Evolutionary conservation across 345 rosid genomes (phyloP), one percentile per base, ranked within the genome.

Genomic region (Geranium rotundifolium): DNA sequence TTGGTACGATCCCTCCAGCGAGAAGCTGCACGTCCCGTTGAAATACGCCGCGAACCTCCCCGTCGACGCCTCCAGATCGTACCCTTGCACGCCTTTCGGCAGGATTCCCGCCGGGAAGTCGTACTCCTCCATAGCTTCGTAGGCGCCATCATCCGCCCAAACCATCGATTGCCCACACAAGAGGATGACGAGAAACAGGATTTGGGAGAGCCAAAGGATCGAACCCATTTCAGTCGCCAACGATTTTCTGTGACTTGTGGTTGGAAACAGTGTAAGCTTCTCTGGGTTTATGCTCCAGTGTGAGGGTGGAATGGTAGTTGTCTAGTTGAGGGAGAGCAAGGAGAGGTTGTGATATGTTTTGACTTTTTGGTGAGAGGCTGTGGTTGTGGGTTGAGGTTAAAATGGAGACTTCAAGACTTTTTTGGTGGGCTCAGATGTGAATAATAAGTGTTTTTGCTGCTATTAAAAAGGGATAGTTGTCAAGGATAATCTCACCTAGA

Each of bases 1-100:
- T 69, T 76, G 82, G 65, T 85, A 85, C 1, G 88, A 83, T 7
- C 91, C 85, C 61, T 85, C 80, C 7, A 85, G 81, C 20, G 85
- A 73, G 73, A 85, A 85, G 49, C 83, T 75, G 67, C 88, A 83
- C 15, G 83, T 63, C 16, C 76, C 75, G 62, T 73, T 81, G 41
- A 80, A 72, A 64, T 58, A 81, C n/a, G 83, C 86, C 15, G 79
- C 62, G 75, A 85, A 85, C 62, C 71, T 69, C 17, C 88, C 91
- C 0, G 86, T 67, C 17, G 72, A 19, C 0, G 68, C 1, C 19
- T 83, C 85, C 18, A 85, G 79, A 15, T 76, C 74, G 64, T 83
- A 81, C 55, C 63, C 84, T 17, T 20, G 46, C n/a, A 78, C 85
- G 18, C 88, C 91, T 55, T 72, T 70, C 3, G 88, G 91, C 6